Percentiles rank a stretch among this genome's conserved stretches.
phyloP scores from a whole-genome alignment of 176 grass and related monocot genomes.

The Triticum dicoccoides region DNA sequence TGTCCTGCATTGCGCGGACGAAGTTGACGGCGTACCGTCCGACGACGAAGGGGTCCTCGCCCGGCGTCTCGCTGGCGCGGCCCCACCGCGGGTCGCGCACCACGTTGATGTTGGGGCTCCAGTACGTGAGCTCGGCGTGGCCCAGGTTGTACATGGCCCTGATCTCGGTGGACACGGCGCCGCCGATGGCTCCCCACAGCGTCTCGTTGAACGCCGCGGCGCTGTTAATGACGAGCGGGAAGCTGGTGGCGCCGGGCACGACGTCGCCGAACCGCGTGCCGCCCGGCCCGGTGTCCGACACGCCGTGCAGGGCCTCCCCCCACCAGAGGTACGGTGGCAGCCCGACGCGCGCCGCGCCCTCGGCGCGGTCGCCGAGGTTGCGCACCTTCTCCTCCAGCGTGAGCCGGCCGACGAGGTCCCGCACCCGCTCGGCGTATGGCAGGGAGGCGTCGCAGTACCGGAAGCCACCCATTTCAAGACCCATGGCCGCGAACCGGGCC shows the following conservation, averaged over 20 bases:
- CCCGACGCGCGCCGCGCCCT: slow-evolving; percentile 30
- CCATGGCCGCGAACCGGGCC: slow-evolving; percentile 33
- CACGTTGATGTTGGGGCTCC: slow-evolving; percentile 78
- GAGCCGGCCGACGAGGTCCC: slow-evolving; percentile 40
- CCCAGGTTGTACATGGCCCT: slow-evolving; percentile 79
- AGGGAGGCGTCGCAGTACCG: slow-evolving; percentile 47
- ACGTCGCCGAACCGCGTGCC: slow-evolving; percentile 53
- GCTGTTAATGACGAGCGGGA: slow-evolving; percentile 53
- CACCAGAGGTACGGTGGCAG: slow-evolving; percentile 53
- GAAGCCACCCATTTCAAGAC: slow-evolving; percentile 32
- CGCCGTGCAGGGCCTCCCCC: slow-evolving; percentile 69
- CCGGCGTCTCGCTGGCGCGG: slow-evolving; percentile 57
- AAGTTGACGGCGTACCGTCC: slow-evolving; percentile 52
- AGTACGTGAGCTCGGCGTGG: slow-evolving; percentile 60
- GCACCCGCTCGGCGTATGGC: slow-evolving; percentile 38
- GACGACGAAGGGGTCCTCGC: slow-evolving; percentile 63
- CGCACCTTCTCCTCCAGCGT: slow-evolving; percentile 51
- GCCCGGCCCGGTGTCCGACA: slow-evolving; percentile 30
- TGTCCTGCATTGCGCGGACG: slow-evolving; percentile 60
- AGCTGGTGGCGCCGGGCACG: slow-evolving; percentile 59
- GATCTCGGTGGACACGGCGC: slow-evolving; percentile 40
- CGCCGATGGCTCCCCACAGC: slow-evolving; percentile 48
- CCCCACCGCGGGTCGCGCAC: slow-evolving; percentile 74
- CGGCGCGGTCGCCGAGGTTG: slow-evolving; percentile 42
- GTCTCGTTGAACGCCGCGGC: slow-evolving; percentile 51